Evolutionary conservation across 257 asterid species (phyloP).

Genomic region (Solanum boliviense): DNA sequence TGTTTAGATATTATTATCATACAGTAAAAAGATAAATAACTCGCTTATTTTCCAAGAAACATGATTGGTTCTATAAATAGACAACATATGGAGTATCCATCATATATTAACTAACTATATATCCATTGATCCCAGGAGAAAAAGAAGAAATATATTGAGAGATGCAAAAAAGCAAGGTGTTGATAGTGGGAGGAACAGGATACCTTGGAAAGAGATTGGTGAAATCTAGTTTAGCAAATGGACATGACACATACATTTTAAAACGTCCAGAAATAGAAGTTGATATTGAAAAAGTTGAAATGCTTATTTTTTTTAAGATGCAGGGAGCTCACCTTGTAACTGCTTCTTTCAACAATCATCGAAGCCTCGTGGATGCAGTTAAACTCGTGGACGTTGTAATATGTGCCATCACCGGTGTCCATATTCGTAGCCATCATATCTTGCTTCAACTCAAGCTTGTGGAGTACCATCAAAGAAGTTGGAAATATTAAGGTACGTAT

Average conservation of each 20-base stretch:
- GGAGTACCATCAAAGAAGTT: conserved; percentile 69
- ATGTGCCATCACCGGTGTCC: conserved; percentile 74
- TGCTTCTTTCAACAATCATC: conserved; percentile 52
- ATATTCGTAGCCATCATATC: conserved; percentile 54
- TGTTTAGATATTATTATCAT: too few species aligned
- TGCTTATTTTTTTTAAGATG: conserved; percentile 45
- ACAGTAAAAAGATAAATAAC: too few species aligned
- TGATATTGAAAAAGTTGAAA: conserved; percentile 60
- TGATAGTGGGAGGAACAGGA: conserved; percentile 80
- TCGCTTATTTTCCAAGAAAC: background rate
- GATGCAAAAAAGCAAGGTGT: conserved; percentile 47
- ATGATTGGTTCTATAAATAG: background rate
- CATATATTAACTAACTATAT: background rate
- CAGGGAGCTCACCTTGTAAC: conserved; percentile 55
- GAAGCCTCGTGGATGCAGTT: conserved; percentile 66
- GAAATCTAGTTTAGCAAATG: conserved; percentile 59
- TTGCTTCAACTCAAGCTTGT: conserved; percentile 65
- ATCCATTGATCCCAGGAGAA: background rate
- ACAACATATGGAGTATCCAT: background rate
- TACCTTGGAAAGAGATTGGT: conserved; percentile 60
- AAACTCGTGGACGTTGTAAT: conserved; percentile 67
- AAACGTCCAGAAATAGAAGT: conserved; percentile 52
- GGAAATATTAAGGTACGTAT: conserved; percentile 53
- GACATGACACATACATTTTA: conserved; percentile 58
- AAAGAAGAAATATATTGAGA: background rate